Conservation (phyloP, 2,329 filamentous ascomycete species). For the Biscogniauxia marginata region DNA sequence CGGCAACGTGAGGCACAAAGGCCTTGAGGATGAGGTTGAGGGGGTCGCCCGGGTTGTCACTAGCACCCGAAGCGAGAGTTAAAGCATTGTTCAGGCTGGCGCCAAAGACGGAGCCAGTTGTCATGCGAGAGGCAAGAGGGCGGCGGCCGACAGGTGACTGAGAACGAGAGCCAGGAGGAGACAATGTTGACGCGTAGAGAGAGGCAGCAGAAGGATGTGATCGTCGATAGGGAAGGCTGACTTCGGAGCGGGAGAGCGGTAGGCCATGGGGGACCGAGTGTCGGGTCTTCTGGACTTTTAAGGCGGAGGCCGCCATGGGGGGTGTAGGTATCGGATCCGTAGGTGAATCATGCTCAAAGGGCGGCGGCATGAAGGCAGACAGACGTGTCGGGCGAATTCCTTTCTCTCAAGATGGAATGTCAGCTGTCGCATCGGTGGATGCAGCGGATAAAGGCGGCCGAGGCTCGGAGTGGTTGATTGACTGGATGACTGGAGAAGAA, state of each 20-base stretch:
- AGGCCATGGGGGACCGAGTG: constrained; percentile 51
- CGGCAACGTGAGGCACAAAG: constrained; percentile 84
- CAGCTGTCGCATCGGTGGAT: neutral
- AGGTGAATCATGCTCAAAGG: constrained; percentile 42
- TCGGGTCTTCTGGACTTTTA: constrained; percentile 61
- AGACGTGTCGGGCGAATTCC: constrained; percentile 4
- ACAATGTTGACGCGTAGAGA: constrained; percentile 63
- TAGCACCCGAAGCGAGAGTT: constrained; percentile 39
- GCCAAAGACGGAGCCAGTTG: constrained; percentile 59
- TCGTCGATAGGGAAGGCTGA: constrained; percentile 51
- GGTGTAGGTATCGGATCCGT: constrained; percentile 68
- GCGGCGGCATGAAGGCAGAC: constrained; percentile 27
- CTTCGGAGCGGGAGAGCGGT: constrained; percentile 50
- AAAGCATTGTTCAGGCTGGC: constrained; percentile 44
- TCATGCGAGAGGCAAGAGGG: constrained; percentile 54
- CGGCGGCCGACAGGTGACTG: constrained; percentile 64
- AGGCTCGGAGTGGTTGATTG: no score
- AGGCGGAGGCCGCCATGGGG: constrained; percentile 61
- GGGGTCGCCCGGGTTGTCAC: constrained; percentile 52
- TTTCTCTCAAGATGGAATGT: constrained; percentile 9
- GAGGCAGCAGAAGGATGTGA: constrained; percentile 60
- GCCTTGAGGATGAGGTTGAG: constrained; percentile 72
- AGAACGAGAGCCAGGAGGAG: constrained; percentile 66
- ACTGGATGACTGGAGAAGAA: no score
- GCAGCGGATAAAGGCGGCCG: no score